Evolutionary conservation across 2,329 filamentous ascomycete genomes (phyloP), one percentile per base, ranked within the genome.

Genomic region (Hypomyces perniciosus): DNA sequence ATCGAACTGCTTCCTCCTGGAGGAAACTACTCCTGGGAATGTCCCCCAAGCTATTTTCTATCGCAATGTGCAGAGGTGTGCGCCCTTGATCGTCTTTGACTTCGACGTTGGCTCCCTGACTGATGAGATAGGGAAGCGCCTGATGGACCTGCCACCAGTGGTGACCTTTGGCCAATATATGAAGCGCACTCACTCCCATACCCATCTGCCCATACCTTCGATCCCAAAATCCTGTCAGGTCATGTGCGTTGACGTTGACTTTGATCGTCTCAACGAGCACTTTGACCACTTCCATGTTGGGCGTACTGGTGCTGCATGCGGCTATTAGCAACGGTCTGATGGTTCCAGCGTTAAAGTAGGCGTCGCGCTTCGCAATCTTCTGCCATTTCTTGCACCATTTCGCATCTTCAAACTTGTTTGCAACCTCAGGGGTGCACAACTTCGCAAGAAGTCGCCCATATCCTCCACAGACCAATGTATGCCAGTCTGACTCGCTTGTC

Each of bases 101-200:
- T 8, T 55, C 33, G 9, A 58, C 29, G 4, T 58, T 50, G 3
- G 52, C 59, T 10, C 57, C 59, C 1, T 44, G 39, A 9, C 54
- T 37, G 43, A 62, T 50, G 1, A 62, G 44, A 40, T 61, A 61
- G 2, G 57, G 59, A 2, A 62, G 8, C 12, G 55, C 59, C 34
- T 60, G 57, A 27, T 55, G 42, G 28, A 54, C 58, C 10, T 61
- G 56, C 59, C 59, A 62, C 59, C 59, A 62, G 8, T 3, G 10
- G 0, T 31, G 5, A 2, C 59, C 59, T n/a, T 13, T 26, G 7
- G 52, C 45, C 20, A 20, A 20, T 20, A 20, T 20, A 20, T 20
- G 20, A 20, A 20, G 20, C 20, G 20, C 20, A 20, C 20, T 20
- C 20, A 20, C 20, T 20, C 20, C 20, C 2, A 20, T 20, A 20